These are phyloP conservation scores for Pseudogymnoascus sp. DNA, from an alignment of 2,329 filamentous ascomycete genomes.

Conservation along the genomic window DNA sequence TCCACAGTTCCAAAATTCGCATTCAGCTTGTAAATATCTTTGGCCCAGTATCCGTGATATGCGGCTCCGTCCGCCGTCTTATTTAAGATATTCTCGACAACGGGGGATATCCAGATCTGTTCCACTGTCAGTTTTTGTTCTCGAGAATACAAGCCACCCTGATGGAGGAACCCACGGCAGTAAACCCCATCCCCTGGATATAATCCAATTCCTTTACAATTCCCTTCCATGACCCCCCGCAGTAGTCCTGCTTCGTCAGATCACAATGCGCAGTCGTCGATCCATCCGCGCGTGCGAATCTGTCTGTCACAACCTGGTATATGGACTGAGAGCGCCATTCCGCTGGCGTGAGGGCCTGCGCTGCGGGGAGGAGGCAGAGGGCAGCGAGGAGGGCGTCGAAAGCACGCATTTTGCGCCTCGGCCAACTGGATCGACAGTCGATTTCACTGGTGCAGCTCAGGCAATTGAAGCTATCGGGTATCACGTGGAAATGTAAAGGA, in stretches of 20 bases:
- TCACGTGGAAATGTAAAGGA: not conserved
- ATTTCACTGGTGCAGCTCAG: not conserved
- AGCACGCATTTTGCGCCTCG: conserved; percentile 1
- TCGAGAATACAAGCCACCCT: not conserved
- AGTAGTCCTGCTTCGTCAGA: conserved; percentile 30
- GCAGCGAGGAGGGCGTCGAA: not conserved
- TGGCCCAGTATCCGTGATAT: conserved; percentile 38
- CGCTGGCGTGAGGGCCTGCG: conserved; percentile 9
- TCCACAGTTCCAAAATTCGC: conserved; percentile 48
- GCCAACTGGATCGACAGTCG: not conserved
- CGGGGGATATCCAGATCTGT: conserved; percentile 37
- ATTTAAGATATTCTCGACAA: conserved; percentile 32
- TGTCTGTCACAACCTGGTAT: conserved; percentile 35
- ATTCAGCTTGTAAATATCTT: conserved; percentile 44
- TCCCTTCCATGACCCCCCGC: conserved; percentile 38
- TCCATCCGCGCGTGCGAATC: conserved; percentile 31
- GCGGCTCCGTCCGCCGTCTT: conserved; percentile 31
- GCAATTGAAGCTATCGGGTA: not conserved
- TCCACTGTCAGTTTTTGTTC: conserved; percentile 2
- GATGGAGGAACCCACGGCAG: conserved; percentile 19
- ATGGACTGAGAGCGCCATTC: conserved; percentile 32
- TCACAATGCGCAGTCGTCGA: conserved; percentile 26
- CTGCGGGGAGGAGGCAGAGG: not conserved
- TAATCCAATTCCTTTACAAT: conserved; percentile 39
- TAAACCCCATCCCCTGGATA: conserved; percentile 35